These are phyloP conservation scores for Silybum marianum DNA, from an alignment of 129 eudicot species.

Conservation along the genomic window DNA sequence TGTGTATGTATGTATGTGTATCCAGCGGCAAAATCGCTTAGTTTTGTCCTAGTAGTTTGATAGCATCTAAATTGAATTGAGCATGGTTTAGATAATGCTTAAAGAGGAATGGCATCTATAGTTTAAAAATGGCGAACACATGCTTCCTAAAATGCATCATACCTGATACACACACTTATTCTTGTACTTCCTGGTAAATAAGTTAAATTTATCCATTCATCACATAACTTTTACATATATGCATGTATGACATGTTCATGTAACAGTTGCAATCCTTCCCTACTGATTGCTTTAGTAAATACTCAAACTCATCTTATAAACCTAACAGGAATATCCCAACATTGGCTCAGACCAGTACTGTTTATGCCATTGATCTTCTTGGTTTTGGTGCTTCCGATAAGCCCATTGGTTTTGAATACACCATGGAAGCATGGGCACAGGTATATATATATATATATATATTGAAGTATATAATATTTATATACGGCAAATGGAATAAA, in stretches of 20 bases:
- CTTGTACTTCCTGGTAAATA: not conserved
- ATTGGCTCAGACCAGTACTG: conserved; percentile 57
- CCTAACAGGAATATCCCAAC: conserved; percentile 66
- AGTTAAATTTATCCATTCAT: not conserved
- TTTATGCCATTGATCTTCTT: conserved; percentile 89
- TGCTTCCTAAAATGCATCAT: not conserved
- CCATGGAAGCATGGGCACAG: conserved; percentile 95
- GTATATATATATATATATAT: conserved; percentile 32
- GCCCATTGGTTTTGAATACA: conserved; percentile 68
- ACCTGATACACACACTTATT: not conserved
- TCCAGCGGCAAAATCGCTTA: too few relatives aligned
- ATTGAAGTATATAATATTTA: too few relatives aligned
- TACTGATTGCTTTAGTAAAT: conserved; percentile 12
- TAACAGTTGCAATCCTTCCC: not conserved
- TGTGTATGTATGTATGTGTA: too few relatives aligned
- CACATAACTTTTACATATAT: not conserved
- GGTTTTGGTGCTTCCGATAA: conserved; percentile 98
- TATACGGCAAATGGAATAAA: too few relatives aligned
- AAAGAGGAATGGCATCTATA: not conserved
- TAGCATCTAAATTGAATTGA: not conserved
- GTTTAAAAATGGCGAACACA: not conserved
- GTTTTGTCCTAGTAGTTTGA: too few relatives aligned
- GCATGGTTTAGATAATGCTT: not conserved
- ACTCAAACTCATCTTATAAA: not conserved
- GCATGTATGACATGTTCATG: not conserved